Percentiles rank a stretch among this genome's conserved stretches.
Conservation (phyloP, 768 basidiomycete genomes). For the Lactifluus subvellereus region DNA sequence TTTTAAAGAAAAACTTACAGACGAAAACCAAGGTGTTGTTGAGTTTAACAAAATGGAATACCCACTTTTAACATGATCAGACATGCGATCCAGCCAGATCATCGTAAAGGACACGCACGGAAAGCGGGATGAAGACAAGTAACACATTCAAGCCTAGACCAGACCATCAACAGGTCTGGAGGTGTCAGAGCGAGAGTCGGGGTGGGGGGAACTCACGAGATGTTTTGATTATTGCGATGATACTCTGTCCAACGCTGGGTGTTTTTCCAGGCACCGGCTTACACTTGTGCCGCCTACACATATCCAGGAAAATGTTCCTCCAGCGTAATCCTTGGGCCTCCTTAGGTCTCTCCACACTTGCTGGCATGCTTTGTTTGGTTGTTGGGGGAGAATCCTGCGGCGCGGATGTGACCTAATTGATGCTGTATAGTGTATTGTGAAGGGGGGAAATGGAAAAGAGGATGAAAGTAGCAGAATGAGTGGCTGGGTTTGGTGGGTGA, state of each 20-base stretch:
- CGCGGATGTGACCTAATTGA: background rate
- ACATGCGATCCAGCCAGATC: constrained; percentile 1
- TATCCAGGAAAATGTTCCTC: background rate
- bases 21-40: constrained; percentile 62
- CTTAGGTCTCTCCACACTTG: background rate
- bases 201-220: constrained; percentile 44
- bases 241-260: constrained; percentile 42
- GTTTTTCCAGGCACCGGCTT: constrained; percentile 34
- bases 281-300: constrained; percentile 14
- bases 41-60: constrained; percentile 52
- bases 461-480: constrained; percentile 2
- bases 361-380: background rate
- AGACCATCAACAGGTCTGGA: background rate
- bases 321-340: background rate
- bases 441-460: background rate
- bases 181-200: background rate
- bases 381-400: background rate
- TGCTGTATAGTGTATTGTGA: background rate
- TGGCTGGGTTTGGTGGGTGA: constrained; percentile 2
- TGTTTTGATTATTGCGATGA: constrained; percentile 47
- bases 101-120: constrained; percentile 37
- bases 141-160: constrained; percentile 62
- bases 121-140: constrained; percentile 64
- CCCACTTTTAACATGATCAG: constrained; percentile 56
- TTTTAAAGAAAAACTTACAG: constrained; percentile 42